Evolutionary conservation across 2,329 filamentous ascomycete species (phyloP).

Genomic region (Diplodia seriata): DNA sequence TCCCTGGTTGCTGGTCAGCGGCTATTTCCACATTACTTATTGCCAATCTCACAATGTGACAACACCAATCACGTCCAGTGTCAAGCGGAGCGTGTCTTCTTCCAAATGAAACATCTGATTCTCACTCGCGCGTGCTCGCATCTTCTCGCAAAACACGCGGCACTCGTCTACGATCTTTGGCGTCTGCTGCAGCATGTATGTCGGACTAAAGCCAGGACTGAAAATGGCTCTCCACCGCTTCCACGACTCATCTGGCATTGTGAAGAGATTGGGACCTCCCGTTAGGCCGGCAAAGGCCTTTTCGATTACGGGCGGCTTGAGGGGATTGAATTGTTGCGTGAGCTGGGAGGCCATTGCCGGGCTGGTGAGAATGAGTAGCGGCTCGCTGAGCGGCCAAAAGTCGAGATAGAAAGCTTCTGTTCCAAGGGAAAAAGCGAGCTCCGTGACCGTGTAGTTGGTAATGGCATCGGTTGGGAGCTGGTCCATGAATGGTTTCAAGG

Average conservation of each 20-base stretch:
- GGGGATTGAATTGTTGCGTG: background rate
- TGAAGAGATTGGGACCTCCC: constrained; percentile 39
- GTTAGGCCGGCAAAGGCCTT: background rate
- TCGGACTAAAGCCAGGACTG: constrained; percentile 45
- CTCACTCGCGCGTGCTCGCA: constrained; percentile 37
- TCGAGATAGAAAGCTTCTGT: constrained; percentile 52
- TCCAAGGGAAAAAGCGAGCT: background rate
- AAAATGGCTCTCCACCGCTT: constrained; percentile 34
- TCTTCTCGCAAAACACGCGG: constrained; percentile 41
- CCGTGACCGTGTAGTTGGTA: background rate
- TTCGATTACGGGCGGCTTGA: background rate
- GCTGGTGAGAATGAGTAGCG: constrained; percentile 47
- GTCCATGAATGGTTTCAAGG: background rate
- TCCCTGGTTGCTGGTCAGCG: background rate
- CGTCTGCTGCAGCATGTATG: constrained; percentile 42
- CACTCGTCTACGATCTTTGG: constrained; percentile 45
- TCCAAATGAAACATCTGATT: constrained; percentile 41
- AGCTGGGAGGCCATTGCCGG: constrained; percentile 42
- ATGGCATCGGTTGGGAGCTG: background rate
- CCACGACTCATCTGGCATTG: constrained; percentile 33
- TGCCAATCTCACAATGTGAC: constrained; percentile 33
- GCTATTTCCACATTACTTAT: constrained; percentile 25
- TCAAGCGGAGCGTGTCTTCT: constrained; percentile 36
- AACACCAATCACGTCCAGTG: constrained; percentile 41
- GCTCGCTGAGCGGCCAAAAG: constrained; percentile 51